These are phyloP conservation scores for Alternaria burnsii DNA, from an alignment of 2,329 filamentous ascomycete species.

Conservation along the genomic window DNA sequence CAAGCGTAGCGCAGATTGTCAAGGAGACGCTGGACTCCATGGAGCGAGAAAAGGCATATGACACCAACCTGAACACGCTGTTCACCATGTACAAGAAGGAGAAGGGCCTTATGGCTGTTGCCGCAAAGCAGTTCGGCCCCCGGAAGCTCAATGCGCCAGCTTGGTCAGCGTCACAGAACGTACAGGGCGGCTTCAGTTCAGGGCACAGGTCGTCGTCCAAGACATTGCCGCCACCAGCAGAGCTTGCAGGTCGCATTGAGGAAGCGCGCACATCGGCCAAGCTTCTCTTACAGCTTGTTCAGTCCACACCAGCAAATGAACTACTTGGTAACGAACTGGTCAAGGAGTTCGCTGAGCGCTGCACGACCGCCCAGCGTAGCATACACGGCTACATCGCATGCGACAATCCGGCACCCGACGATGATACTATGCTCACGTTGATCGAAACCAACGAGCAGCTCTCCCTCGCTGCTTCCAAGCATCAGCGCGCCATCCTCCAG, in stretches of 20 bases:
- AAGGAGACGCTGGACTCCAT: conserved; percentile 86
- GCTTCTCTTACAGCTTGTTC: conserved; percentile 88
- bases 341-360: conserved; percentile 89
- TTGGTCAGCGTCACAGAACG: conserved; percentile 41
- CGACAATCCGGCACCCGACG: conserved; percentile 82
- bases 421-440: conserved; percentile 90
- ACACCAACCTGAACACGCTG: conserved; percentile 75
- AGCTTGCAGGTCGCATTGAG: conserved; percentile 83
- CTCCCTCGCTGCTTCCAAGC: conserved; percentile 80
- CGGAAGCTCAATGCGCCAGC: conserved; percentile 57
- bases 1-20: conserved; percentile 82
- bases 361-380: conserved; percentile 78
- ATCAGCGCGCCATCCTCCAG: conserved; percentile 78
- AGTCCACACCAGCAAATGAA: conserved; percentile 80
- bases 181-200: conserved; percentile 31
- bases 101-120: conserved; percentile 62
- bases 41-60: conserved; percentile 73
- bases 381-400: conserved; percentile 87
- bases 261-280: conserved; percentile 91
- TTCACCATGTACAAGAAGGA: conserved; percentile 90
- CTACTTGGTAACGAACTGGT: conserved; percentile 86
- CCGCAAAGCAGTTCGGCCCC: conserved; percentile 47
- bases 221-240: conserved; percentile 70
- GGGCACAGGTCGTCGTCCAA: conserved; percentile 29
- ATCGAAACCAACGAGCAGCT: conserved; percentile 96